Evolutionary conservation across 768 basidiomycete genomes (phyloP).

Genomic region (Chlorophyllum brunneum): DNA sequence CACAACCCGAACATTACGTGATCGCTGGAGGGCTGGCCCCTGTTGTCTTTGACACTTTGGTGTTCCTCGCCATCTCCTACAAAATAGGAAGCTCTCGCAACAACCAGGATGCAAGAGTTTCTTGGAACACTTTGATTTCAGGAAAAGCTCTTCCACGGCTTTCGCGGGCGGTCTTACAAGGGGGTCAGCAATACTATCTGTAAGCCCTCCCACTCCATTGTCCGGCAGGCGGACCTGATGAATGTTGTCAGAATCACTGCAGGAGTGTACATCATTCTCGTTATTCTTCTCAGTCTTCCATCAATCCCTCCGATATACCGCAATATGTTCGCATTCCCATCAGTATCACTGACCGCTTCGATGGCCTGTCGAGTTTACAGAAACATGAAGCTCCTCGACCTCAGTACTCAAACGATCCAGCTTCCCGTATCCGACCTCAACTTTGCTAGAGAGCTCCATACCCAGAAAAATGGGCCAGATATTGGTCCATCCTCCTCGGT

Average conservation of each 20-base stretch:
- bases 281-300: not conserved
- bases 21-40: conserved; percentile 22
- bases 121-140: conserved; percentile 18
- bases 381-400: conserved; percentile 5
- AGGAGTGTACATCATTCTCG: not conserved
- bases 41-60: conserved; percentile 26
- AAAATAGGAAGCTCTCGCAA: conserved; percentile 18
- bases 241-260: not conserved
- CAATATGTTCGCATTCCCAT: conserved; percentile 6
- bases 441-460: not conserved
- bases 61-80: conserved; percentile 33
- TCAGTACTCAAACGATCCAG: not conserved
- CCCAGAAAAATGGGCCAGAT: not conserved
- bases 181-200: conserved; percentile 33
- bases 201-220: conserved; percentile 13
- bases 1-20: conserved; percentile 21
- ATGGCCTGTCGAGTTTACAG: conserved; percentile 9
- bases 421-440: conserved; percentile 1
- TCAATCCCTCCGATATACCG: conserved; percentile 6
- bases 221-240: no score
- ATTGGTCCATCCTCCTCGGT: no score
- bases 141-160: conserved; percentile 23
- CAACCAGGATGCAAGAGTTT: conserved; percentile 9
- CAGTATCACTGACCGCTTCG: conserved; percentile 3
- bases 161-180: conserved; percentile 23